phyloP scores from a whole-genome alignment of 75 land plant species.

The Gnetum montanum region DNA sequence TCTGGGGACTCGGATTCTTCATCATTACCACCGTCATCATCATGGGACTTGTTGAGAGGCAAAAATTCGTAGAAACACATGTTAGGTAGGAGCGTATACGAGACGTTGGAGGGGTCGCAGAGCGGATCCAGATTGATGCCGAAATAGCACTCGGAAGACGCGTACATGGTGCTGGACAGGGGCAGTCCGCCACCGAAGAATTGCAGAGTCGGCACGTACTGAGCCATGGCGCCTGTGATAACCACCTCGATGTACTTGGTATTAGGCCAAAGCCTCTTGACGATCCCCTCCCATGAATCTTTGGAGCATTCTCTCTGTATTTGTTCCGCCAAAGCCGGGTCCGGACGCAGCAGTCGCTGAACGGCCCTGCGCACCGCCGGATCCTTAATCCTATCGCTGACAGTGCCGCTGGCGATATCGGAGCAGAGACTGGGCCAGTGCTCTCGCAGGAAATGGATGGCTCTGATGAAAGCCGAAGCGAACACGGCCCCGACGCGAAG shows the following conservation, averaged over 20 bases:
- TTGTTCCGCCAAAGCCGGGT: conserved; percentile 17
- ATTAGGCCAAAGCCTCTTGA: conserved; percentile 53
- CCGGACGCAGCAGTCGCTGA: conserved; percentile 1
- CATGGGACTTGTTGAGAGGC: conserved; percentile 15
- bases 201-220: conserved; percentile 24
- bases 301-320: conserved; percentile 14
- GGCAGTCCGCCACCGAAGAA: conserved; percentile 18
- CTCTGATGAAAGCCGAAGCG: conserved; percentile 22
- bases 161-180: conserved; percentile 27
- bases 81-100: conserved; percentile 21
- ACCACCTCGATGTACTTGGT: conserved; percentile 19
- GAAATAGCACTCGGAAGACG: conserved; percentile 25
- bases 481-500: conserved; percentile 22
- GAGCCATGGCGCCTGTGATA: conserved; percentile 41
- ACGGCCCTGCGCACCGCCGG: conserved; percentile 8
- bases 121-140: conserved; percentile 22
- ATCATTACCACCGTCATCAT: conserved; percentile 7
- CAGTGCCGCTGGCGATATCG: conserved; percentile 17
- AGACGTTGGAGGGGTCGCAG: conserved; percentile 7
- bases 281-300: conserved; percentile 24
- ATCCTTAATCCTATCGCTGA: conserved; percentile 14
- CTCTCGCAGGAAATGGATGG: conserved; percentile 16
- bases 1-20: not conserved
- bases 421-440: conserved; percentile 20
- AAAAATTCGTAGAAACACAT: conserved; percentile 31